Percentiles rank a stretch among this genome's conserved stretches.
Conservation (phyloP, 352 stramenopile species). For the Phytophthora colocasiae region DNA sequence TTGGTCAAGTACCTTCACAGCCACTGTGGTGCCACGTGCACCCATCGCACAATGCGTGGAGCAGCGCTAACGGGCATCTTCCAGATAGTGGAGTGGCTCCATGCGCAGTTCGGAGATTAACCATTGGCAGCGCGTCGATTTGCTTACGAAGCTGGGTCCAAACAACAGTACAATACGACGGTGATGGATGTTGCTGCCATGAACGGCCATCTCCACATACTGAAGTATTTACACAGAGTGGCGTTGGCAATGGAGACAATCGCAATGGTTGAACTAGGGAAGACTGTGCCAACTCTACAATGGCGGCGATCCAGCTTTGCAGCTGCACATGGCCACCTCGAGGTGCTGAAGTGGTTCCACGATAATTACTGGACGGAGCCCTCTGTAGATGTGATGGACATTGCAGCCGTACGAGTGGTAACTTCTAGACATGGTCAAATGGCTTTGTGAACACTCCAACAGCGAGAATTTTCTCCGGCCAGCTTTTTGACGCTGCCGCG, state of each 20-base stretch:
- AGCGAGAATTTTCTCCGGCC: slow-evolving; percentile 26
- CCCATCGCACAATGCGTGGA: slow-evolving; percentile 24
- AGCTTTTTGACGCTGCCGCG: slow-evolving; percentile 31
- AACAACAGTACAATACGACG: slow-evolving; percentile 28
- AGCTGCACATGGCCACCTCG: slow-evolving; percentile 22
- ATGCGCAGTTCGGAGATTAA: slow-evolving; percentile 19
- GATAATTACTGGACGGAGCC: slow-evolving; percentile 27
- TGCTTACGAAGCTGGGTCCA: slow-evolving; percentile 22
- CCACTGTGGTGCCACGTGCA: slow-evolving; percentile 20
- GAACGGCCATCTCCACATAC: slow-evolving; percentile 40
- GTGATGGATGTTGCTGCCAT: slow-evolving; percentile 40
- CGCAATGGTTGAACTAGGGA: background rate
- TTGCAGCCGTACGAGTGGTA: slow-evolving; percentile 29
- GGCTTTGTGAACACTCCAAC: slow-evolving; percentile 23
- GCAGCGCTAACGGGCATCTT: slow-evolving; percentile 34
- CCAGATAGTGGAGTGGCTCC: slow-evolving; percentile 32
- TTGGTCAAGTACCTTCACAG: slow-evolving; percentile 34
- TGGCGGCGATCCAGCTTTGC: slow-evolving; percentile 30
- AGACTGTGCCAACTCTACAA: slow-evolving; percentile 18
- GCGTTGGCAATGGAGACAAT: slow-evolving; percentile 19
- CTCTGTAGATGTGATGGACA: slow-evolving; percentile 28
- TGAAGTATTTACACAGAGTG: slow-evolving; percentile 34
- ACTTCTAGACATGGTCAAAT: slow-evolving; percentile 40
- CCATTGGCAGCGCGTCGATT: slow-evolving; percentile 14
- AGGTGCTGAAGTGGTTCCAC: slow-evolving; percentile 41